phyloP scores from a whole-genome alignment of 2,329 filamentous ascomycete species.

The Grosmannia serpens region DNA sequence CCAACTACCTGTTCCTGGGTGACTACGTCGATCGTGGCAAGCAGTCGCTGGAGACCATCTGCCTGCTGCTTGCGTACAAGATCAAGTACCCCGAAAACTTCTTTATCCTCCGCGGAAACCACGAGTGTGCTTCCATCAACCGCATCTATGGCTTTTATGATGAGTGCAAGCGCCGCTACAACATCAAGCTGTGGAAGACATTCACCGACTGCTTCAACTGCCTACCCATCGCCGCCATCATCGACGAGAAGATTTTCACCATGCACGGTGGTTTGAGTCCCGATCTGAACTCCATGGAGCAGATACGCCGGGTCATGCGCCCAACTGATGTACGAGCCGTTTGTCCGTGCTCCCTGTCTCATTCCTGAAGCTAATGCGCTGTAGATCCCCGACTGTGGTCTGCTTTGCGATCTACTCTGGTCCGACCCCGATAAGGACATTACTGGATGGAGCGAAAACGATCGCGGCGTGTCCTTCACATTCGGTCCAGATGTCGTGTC shows the following conservation, averaged over 20 bases:
- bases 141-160: constrained; percentile 99
- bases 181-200: constrained; percentile 99
- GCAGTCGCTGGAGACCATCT: constrained; percentile 98
- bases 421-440: constrained; percentile 99
- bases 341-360: constrained; percentile 11
- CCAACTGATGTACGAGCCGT: constrained; percentile 79
- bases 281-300: constrained; percentile 98
- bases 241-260: constrained; percentile 99
- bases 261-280: constrained; percentile 98
- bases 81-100: constrained; percentile 99
- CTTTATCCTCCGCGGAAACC: constrained; percentile 96
- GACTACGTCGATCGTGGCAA: constrained; percentile 99
- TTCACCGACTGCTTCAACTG: constrained; percentile 99
- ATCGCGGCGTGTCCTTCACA: constrained; percentile 95
- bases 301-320: constrained; percentile 97
- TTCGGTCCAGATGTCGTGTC: constrained; percentile 97
- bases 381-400: constrained; percentile 92
- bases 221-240: constrained; percentile 94
- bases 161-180: constrained; percentile 97
- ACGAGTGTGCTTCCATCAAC: constrained; percentile 98
- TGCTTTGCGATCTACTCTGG: constrained; percentile 96
- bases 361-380: background rate
- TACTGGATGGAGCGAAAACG: constrained; percentile 98
- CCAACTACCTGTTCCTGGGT: constrained; percentile 98
- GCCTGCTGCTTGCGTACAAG: constrained; percentile 93